Conservation (phyloP, 2,329 filamentous ascomycete genomes). For the Cladosporium colombiae region DNA sequence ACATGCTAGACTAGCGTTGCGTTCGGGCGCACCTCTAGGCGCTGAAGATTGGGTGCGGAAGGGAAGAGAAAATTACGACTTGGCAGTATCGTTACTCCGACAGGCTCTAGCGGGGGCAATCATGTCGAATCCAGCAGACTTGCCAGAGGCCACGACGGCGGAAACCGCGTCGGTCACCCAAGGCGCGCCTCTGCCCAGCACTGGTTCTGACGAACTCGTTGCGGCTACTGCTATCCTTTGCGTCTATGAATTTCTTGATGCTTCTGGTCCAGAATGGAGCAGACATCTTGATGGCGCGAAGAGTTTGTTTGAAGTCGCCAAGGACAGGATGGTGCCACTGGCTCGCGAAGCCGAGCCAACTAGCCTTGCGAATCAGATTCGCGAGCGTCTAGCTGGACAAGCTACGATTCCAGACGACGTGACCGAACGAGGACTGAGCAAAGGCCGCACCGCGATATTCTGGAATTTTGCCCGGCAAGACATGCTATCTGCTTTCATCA, state of each 20-base stretch:
- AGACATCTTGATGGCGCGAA: slow-evolving; percentile 67
- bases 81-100: slow-evolving; percentile 37
- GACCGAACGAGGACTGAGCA: slow-evolving; percentile 39
- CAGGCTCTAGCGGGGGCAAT: slow-evolving; percentile 35
- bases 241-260: slow-evolving; percentile 68
- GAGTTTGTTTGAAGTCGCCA: slow-evolving; percentile 58
- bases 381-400: slow-evolving; percentile 23
- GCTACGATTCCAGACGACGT: slow-evolving; percentile 19
- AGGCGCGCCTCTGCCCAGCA: slow-evolving; percentile 35
- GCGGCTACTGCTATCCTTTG: slow-evolving; percentile 67
- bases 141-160: slow-evolving; percentile 30
- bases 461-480: slow-evolving; percentile 70
- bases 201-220: slow-evolving; percentile 60
- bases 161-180: slow-evolving; percentile 27
- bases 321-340: slow-evolving; percentile 51
- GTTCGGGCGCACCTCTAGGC: slow-evolving; percentile 42
- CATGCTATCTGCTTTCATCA: slow-evolving; percentile 65
- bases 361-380: slow-evolving; percentile 26
- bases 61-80: slow-evolving; percentile 61
- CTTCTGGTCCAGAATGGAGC: slow-evolving; percentile 63
- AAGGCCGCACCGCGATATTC: slow-evolving; percentile 61
- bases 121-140: slow-evolving; percentile 29
- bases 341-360: slow-evolving; percentile 45
- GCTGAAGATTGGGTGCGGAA: slow-evolving; percentile 56
- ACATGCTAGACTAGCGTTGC: slow-evolving; percentile 54